phyloP scores from a whole-genome alignment of 179 eudicot genomes.

The Spinacia oleracea region DNA sequence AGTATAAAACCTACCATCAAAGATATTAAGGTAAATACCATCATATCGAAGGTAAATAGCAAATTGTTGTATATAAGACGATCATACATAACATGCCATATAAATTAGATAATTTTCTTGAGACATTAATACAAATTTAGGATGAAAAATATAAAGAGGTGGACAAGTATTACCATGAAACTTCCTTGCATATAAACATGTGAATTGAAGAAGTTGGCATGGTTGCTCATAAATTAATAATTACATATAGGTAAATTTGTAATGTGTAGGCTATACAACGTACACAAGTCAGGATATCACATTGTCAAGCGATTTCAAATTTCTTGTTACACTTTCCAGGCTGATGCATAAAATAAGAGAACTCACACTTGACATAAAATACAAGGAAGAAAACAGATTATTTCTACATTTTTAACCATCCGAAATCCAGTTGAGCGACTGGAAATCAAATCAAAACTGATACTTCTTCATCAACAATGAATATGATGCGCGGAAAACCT shows the following conservation, averaged over 20 bases:
- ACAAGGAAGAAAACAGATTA: neutral
- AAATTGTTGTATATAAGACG: too few species aligned
- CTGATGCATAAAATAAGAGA: neutral
- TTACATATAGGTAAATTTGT: neutral
- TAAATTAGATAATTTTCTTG: too few species aligned
- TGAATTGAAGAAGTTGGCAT: neutral
- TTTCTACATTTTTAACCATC: neutral
- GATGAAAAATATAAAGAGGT: too few species aligned
- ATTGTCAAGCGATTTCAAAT: neutral
- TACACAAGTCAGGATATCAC: neutral
- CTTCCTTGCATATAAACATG: neutral
- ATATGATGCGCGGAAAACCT: neutral
- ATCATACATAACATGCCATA: too few species aligned
- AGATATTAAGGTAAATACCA: too few species aligned
- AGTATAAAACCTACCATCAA: too few species aligned
- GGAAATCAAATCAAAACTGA: conserved; percentile 10
- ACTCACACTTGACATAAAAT: neutral
- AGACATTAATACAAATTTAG: too few species aligned
- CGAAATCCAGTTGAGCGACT: neutral
- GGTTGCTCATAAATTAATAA: neutral
- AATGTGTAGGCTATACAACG: neutral
- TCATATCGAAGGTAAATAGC: too few species aligned
- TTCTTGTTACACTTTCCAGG: neutral
- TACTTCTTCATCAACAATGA: conserved; percentile 11
- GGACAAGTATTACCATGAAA: too few species aligned